Base-by-base conservation (phyloP, 163 green algal species). In the Chlorella variabilis region DNA sequence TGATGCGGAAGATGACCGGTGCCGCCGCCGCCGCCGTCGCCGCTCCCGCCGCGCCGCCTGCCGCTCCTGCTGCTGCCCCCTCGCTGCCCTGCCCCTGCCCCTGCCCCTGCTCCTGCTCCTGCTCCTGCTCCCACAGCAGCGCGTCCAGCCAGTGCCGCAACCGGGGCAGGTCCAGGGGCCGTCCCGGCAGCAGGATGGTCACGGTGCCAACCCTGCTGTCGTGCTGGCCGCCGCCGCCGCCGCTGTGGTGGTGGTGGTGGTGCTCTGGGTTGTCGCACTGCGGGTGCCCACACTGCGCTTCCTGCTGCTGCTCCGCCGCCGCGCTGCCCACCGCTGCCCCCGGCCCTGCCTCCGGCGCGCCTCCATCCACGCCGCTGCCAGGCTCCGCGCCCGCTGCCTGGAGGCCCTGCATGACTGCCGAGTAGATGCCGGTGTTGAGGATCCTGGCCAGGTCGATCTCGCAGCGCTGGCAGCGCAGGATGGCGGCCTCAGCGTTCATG, bases 1-100 rank as follows among this genome's bases (percentile, higher is more conserved):
- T 98, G 77, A 97, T 90, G 4, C 94, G 89, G 76, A 92, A 96
- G 21, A 98, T 85, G 75, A 97, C 92, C 4, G 59, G n/a, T 5
- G 18, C n/a, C 15, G 38, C 73, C 27, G 51, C 36, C 3, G 42
- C 49, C 3, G 87, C 71, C 2, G 34, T 61, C 17, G 61, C 61
- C 21, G 71, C 76, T 2, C 45, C 20, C 15, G n/a, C 59, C 8
- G n/a, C 59, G 8, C 27, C 59, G 59, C 7, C 84, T 36, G 4
- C n/a, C 17, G 5, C 27, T 38, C 59, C 3, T 38, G 27, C 5
- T 67, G 8, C 29, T 67, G 59, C 80, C 97, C 94, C 94, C 94
- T 11, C 38, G 45, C 15, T 11, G 11, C 45, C n/a, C n/a, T 38
- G 5, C 27, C 8, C 59, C 5, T 21, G 7, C 27, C 18, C 29